phyloP scores from a whole-genome alignment of 2,329 filamentous ascomycete species.

The Didymella sp. region DNA sequence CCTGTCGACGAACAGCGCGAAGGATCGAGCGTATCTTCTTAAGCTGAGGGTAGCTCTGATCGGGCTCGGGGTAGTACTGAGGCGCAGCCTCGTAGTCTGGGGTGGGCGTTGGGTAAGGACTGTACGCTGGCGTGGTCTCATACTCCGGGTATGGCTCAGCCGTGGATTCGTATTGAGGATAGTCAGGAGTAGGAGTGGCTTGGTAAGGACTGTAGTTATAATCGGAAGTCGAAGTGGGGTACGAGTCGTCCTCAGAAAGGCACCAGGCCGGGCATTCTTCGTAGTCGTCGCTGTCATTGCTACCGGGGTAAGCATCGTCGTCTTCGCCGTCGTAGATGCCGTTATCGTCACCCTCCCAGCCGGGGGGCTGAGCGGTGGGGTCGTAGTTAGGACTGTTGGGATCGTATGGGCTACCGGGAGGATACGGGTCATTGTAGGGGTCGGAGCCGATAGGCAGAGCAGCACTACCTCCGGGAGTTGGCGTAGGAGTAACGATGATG shows the following conservation, averaged over 20 bases:
- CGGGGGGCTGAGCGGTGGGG: slow-evolving; percentile 6
- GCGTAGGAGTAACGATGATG: not conserved
- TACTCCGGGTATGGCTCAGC: slow-evolving; percentile 9
- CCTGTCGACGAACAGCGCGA: slow-evolving; percentile 14
- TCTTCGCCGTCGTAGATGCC: slow-evolving; percentile 24
- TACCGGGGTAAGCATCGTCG: not conserved
- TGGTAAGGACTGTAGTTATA: slow-evolving; percentile 13
- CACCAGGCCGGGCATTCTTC: slow-evolving; percentile 27
- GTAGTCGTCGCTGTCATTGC: slow-evolving; percentile 7
- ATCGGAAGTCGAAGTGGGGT: slow-evolving; percentile 5
- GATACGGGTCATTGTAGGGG: slow-evolving; percentile 12
- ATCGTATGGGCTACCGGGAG: not conserved
- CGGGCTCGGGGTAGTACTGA: slow-evolving; percentile 14
- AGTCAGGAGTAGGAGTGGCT: slow-evolving; percentile 2
- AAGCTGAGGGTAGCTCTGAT: slow-evolving; percentile 7
- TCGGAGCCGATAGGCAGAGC: slow-evolving; percentile 6
- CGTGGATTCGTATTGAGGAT: not conserved
- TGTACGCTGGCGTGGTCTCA: slow-evolving; percentile 4
- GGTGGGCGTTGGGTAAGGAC: slow-evolving; percentile 1
- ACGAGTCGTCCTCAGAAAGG: slow-evolving; percentile 9
- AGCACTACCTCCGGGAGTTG: not conserved
- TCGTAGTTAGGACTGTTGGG: not conserved
- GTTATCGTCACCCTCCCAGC: slow-evolving; percentile 21
- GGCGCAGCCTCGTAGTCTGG: not conserved
- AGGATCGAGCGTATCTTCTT: slow-evolving; percentile 16